These are phyloP conservation scores for Pisolithus marmoratus DNA, from an alignment of 768 basidiomycete genomes.

Conservation along the genomic window DNA sequence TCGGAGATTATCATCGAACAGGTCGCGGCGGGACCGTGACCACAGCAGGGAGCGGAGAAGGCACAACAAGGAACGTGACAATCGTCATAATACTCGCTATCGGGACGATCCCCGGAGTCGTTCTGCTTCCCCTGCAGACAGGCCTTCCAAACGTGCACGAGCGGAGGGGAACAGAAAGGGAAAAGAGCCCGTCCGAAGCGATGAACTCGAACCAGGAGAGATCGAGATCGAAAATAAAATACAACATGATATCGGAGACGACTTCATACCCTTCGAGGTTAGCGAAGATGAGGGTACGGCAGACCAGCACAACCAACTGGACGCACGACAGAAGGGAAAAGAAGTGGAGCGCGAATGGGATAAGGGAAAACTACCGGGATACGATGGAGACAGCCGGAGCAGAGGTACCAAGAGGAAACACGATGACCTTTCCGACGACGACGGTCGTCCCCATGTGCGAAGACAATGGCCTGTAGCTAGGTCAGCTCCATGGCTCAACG, in stretches of 20 bases:
- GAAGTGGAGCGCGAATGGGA: slow-evolving; percentile 37
- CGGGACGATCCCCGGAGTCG: slow-evolving; percentile 5
- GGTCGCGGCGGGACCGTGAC: slow-evolving; percentile 1
- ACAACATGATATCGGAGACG: slow-evolving; percentile 18
- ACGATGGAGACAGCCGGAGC: slow-evolving; percentile 17
- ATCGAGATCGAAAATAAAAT: slow-evolving; percentile 8
- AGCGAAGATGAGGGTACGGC: slow-evolving; percentile 13
- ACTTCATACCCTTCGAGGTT: slow-evolving; percentile 26
- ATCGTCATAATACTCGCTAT: not conserved
- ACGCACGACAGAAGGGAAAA: slow-evolving; percentile 17
- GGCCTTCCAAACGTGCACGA: slow-evolving; percentile 15
- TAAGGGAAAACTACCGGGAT: slow-evolving; percentile 24
- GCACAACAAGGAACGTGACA: slow-evolving; percentile 1
- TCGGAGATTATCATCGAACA: not conserved
- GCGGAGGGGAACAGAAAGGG: slow-evolving; percentile 9
- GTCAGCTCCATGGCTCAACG: slow-evolving; percentile 62
- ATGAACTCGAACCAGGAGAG: slow-evolving; percentile 8
- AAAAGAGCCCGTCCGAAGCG: slow-evolving; percentile 8
- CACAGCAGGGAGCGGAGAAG: slow-evolving; percentile 1
- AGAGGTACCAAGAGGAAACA: slow-evolving; percentile 40
- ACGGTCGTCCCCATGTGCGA: slow-evolving; percentile 36
- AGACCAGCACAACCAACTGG: slow-evolving; percentile 9
- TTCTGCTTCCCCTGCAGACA: slow-evolving; percentile 10
- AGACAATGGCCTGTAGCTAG: slow-evolving; percentile 49
- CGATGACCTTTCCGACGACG: slow-evolving; percentile 38